These are phyloP conservation scores for Colletotrichum sojae DNA, from an alignment of 2,329 filamentous ascomycete species.

Conservation along the genomic window DNA sequence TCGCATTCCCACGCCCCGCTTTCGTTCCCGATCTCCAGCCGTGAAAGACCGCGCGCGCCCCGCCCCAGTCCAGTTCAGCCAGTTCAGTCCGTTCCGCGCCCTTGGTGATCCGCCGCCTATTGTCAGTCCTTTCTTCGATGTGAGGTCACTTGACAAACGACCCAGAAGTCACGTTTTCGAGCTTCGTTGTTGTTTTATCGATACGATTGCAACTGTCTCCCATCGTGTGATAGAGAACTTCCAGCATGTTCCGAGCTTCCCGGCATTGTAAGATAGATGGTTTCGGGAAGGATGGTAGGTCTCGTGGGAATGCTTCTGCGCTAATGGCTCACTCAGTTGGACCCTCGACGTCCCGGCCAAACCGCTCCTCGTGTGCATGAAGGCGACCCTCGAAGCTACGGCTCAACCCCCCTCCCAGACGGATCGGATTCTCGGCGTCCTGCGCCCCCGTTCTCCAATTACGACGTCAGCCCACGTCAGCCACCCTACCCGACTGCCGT, in stretches of 20 bases:
- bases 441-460: constrained; percentile 7
- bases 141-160: too few relatives aligned
- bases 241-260: too few relatives aligned
- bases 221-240: neutral
- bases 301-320: neutral
- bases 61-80: neutral
- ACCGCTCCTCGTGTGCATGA: constrained; percentile 10
- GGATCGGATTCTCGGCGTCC: constrained; percentile 9
- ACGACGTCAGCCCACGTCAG: neutral
- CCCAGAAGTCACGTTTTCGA: too few relatives aligned
- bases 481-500: neutral
- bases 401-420: too few relatives aligned
- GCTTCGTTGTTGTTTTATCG: too few relatives aligned
- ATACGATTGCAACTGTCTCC: neutral
- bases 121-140: too few relatives aligned
- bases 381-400: neutral
- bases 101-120: too few relatives aligned
- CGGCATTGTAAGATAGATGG: too few relatives aligned
- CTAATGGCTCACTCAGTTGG: constrained; percentile 32
- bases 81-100: too few relatives aligned
- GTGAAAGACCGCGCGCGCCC: neutral
- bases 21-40: constrained; percentile 12
- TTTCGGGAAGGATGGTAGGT: constrained; percentile 10
- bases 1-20: constrained; percentile 16
- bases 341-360: constrained; percentile 24